Base-by-base conservation (phyloP, 176 grass and related monocot genomes). In the Oryza glumipatula region DNA sequence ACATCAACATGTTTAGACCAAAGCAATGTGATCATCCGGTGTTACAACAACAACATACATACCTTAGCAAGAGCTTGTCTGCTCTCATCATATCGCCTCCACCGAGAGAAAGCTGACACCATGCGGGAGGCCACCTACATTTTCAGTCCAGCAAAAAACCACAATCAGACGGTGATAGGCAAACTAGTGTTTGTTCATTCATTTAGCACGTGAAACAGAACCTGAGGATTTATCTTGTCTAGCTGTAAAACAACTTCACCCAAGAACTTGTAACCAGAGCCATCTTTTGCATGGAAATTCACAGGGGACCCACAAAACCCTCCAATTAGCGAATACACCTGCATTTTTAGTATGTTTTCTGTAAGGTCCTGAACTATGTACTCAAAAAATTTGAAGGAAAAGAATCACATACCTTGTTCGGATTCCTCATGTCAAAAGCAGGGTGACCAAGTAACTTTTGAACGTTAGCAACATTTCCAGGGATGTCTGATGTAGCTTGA, bases 211-310 rank as follows among this genome's bases (percentile, higher is more conserved):
- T 15, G 11, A 39, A 85, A 4, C 21, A 5, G 38, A 73, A 99
- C 96, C 93, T 96, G 96, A 91, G 96, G 96, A 66, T 99, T 99
- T 82, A 99, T 89, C 82, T 89, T 99, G 84, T 99, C 96, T 43
- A 99, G 94, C 85, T 94, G 93, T 72, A 99, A 79, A 83, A 99
- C 96, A 33, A 94, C 32, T 74, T 99, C 96, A 78, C 96, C 96
- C 91, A 96, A 89, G 74, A 96, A 96, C 69, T 92, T 90, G 89
- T 99, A 96, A 10, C 96, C 96, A 64, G 93, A 99, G 21, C 96
- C 96, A 85, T 99, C 96, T 89, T 99, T 96, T 33, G 96, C 91
- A 68, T 99, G 96, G 76, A 99, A 96, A 77, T 95, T 99, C 83
- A 99, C 96, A 73, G 86, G 70, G 68, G 96, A 99, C 28, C 89